phyloP scores from a whole-genome alignment of 345 rosid species.

The Eucalyptus albens region DNA sequence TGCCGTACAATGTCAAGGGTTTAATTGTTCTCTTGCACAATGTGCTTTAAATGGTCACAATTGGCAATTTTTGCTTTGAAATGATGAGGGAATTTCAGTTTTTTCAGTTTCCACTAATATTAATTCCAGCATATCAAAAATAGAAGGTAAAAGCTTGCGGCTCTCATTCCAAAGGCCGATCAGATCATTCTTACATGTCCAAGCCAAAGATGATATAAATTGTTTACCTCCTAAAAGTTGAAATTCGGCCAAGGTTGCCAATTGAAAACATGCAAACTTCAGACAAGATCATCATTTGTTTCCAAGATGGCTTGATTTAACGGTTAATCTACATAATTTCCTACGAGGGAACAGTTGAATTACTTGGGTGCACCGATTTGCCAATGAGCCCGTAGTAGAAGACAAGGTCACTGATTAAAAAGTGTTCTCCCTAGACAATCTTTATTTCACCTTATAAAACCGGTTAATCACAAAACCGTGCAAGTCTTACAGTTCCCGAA shows the following conservation, averaged over 20 bases:
- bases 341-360: not conserved
- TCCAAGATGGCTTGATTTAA: not conserved
- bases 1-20: too few species aligned
- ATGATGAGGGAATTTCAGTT: too few species aligned
- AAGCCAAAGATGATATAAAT: not conserved
- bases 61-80: too few species aligned
- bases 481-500: accelerated
- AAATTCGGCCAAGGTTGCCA: too few species aligned
- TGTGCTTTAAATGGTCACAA: too few species aligned
- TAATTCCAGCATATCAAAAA: not conserved
- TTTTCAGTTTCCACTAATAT: not conserved
- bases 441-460: too few species aligned
- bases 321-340: not conserved
- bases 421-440: not conserved
- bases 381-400: not conserved
- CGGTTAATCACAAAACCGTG: too few species aligned
- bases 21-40: too few species aligned
- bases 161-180: not conserved
- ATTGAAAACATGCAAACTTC: not conserved
- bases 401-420: not conserved
- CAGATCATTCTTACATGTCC: not conserved
- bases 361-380: not conserved
- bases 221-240: not conserved
- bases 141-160: not conserved
- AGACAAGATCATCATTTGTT: not conserved